phyloP scores from a whole-genome alignment of 176 grass and related monocot species.

The Otatea glauca region DNA sequence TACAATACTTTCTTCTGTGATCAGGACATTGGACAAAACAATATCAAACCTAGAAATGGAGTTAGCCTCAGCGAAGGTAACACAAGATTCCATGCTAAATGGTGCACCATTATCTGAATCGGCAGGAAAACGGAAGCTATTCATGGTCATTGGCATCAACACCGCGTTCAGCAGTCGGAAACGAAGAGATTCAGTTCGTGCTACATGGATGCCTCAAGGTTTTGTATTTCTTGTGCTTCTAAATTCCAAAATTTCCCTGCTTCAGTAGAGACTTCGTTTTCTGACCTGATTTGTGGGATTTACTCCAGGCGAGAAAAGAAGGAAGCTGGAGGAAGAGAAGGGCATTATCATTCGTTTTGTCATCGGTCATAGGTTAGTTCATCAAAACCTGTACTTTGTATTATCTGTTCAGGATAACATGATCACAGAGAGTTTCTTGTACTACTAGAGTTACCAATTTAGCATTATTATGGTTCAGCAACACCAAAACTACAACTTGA shows the following conservation, averaged over 20 bases:
- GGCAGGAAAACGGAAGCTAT: conserved; percentile 54
- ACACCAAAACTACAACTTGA: neutral
- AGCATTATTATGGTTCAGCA: no score
- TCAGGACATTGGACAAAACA: conserved; percentile 82
- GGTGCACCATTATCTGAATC: conserved; percentile 51
- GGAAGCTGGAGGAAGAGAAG: conserved; percentile 87
- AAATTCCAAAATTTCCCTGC: neutral
- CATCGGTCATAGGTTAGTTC: conserved; percentile 82
- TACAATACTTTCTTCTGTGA: neutral
- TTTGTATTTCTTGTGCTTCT: conserved; percentile 34
- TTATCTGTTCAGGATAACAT: neutral
- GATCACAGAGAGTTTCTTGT: neutral
- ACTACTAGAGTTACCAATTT: neutral
- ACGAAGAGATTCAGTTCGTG: conserved; percentile 83
- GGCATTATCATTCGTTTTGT: conserved; percentile 88
- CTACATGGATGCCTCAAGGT: conserved; percentile 98
- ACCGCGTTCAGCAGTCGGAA: conserved; percentile 94
- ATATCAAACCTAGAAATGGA: conserved; percentile 90
- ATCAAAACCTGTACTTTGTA: neutral
- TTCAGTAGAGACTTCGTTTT: neutral
- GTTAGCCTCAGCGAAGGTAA: conserved; percentile 69
- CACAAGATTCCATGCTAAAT: conserved; percentile 66
- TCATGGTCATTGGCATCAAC: conserved; percentile 93
- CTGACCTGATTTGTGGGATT: conserved; percentile 18
- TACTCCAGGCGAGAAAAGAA: conserved; percentile 67